Percentiles rank a stretch among this genome's conserved stretches.
These are phyloP conservation scores for Antrodiella citrinella DNA, from an alignment of 768 basidiomycete species.

Conservation along the genomic window DNA sequence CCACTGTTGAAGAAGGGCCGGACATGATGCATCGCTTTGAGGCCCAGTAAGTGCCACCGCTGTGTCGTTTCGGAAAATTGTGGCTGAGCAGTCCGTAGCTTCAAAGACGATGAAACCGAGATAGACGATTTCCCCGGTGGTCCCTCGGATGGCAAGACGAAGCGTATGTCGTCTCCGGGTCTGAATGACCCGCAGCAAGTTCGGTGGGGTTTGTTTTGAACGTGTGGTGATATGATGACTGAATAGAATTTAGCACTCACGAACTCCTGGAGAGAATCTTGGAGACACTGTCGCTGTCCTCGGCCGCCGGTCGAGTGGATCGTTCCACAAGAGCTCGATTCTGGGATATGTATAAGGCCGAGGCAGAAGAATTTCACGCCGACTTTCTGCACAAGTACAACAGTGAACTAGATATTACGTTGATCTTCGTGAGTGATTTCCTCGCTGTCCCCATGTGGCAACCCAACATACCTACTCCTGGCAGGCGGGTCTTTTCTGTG, in stretches of 20 bases:
- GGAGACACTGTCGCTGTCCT: not conserved
- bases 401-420: slow-evolving; percentile 15
- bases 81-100: too few species aligned
- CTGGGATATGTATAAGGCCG: slow-evolving; percentile 11
- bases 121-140: too few species aligned
- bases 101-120: too few species aligned
- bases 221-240: too few species aligned
- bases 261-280: not conserved
- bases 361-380: slow-evolving; percentile 13
- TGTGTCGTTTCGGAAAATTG: too few species aligned
- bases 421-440: slow-evolving; percentile 16
- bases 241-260: not conserved
- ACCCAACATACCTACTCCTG: not conserved
- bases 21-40: too few species aligned
- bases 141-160: too few species aligned
- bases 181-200: too few species aligned
- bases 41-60: too few species aligned
- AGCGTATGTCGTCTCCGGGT: too few species aligned
- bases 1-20: too few species aligned
- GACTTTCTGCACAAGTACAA: slow-evolving; percentile 15
- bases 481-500: slow-evolving; percentile 15
- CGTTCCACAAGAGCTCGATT: slow-evolving; percentile 1
- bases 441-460: not conserved
- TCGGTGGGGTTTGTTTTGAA: too few species aligned
- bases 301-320: not conserved